A percentile compares a stretch with the other conserved stretches of the same genome.
These are phyloP conservation scores for Lupinus albus DNA, from an alignment of 306 rosid species.

Conservation along the genomic window DNA sequence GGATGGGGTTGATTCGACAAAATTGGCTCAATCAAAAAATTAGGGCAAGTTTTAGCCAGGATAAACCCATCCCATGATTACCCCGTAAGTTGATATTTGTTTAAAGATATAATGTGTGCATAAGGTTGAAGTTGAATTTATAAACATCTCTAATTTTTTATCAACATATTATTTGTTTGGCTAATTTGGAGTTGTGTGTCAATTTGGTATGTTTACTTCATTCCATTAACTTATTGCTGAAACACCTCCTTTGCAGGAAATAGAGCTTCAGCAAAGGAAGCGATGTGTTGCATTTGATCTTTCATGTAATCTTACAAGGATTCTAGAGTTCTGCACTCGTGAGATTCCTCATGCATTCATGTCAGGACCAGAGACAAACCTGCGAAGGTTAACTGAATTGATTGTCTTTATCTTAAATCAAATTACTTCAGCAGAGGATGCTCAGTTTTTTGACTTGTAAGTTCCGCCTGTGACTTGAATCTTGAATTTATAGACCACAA, in stretches of 20 bases:
- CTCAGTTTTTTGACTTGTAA: conserved; percentile 90
- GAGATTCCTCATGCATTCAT: conserved; percentile 92
- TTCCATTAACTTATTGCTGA: conserved; percentile 35
- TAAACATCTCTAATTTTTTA: no score
- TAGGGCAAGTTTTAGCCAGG: no score
- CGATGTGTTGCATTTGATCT: conserved; percentile 91
- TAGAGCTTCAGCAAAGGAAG: conserved; percentile 94
- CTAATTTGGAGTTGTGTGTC: conserved; percentile 9
- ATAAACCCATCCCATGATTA: no score
- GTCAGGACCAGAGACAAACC: conserved; percentile 83
- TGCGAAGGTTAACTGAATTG: conserved; percentile 87
- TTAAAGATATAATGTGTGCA: no score
- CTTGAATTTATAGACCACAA: conserved; percentile 6
- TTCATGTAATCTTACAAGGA: conserved; percentile 91
- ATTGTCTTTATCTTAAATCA: conserved; percentile 85
- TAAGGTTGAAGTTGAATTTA: no score
- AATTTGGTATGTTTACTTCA: neutral
- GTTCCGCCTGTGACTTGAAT: conserved; percentile 42
- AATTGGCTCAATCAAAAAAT: no score
- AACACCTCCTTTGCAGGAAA: conserved; percentile 62
- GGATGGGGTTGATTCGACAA: no score
- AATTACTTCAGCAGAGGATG: conserved; percentile 77
- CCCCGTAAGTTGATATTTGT: no score
- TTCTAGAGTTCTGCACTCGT: conserved; percentile 81
- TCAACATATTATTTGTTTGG: conserved; percentile 1